These are phyloP conservation scores for Pestalotiopsis fici DNA, from an alignment of 2,329 filamentous ascomycete species.

Conservation along the genomic window DNA sequence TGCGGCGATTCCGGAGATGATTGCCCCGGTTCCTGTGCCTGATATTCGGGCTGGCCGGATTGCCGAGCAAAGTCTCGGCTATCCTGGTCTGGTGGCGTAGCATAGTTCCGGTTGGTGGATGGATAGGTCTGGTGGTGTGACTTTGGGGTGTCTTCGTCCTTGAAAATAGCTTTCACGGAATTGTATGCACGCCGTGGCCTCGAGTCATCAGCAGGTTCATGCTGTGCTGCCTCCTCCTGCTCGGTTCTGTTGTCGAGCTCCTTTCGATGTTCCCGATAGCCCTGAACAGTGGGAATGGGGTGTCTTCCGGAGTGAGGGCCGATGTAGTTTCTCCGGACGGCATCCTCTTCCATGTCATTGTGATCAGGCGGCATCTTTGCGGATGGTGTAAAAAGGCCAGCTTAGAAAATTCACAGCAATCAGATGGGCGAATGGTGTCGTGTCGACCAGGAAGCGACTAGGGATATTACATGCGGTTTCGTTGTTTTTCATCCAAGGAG, in stretches of 20 bases:
- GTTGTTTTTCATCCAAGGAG: background rate
- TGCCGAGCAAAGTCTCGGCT: background rate
- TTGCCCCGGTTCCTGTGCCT: slow-evolving; percentile 13
- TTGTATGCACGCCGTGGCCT: slow-evolving; percentile 34
- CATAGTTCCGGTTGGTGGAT: slow-evolving; percentile 33
- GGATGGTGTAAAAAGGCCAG: background rate
- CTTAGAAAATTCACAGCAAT: background rate
- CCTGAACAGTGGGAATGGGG: slow-evolving; percentile 46
- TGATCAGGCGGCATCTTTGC: slow-evolving; percentile 32
- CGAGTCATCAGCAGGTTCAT: slow-evolving; percentile 34
- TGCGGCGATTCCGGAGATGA: slow-evolving; percentile 10
- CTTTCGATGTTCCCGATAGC: slow-evolving; percentile 46
- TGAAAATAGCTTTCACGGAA: slow-evolving; percentile 36
- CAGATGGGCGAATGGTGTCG: background rate
- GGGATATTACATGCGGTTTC: background rate
- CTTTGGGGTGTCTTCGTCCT: slow-evolving; percentile 29
- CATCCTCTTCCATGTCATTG: slow-evolving; percentile 36
- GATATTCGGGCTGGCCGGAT: background rate
- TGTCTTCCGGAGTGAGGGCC: slow-evolving; percentile 34
- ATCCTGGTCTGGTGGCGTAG: slow-evolving; percentile 3
- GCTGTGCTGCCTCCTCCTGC: slow-evolving; percentile 30
- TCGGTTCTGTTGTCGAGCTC: slow-evolving; percentile 42
- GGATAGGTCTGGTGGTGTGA: slow-evolving; percentile 35
- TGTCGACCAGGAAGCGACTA: background rate
- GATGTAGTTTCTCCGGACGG: slow-evolving; percentile 31